These are phyloP conservation scores for Neonectria ditissima DNA, from an alignment of 2,329 filamentous ascomycete genomes.

Conservation along the genomic window DNA sequence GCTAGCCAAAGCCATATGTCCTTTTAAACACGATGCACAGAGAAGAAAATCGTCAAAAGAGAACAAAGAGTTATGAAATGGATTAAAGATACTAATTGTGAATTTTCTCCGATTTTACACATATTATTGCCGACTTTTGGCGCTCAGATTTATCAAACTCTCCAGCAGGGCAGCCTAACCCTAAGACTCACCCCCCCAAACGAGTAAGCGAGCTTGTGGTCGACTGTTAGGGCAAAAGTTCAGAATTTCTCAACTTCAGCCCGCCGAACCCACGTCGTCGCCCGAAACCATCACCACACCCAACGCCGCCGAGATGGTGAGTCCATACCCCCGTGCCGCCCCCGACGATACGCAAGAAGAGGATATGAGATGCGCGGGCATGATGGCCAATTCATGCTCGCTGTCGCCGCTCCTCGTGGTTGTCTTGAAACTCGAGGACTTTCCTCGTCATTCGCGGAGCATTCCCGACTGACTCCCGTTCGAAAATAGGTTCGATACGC, in stretches of 20 bases:
- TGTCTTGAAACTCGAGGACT: slow-evolving; percentile 6
- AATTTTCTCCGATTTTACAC: slow-evolving; percentile 19
- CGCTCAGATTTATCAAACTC: slow-evolving; percentile 9
- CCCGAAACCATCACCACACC: slow-evolving; percentile 66
- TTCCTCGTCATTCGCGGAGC: slow-evolving; percentile 6
- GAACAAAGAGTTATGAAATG: no score
- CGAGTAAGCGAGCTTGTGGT: slow-evolving; percentile 60
- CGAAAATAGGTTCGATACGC: slow-evolving; percentile 88
- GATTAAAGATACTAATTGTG: background rate
- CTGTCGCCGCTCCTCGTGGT: slow-evolving; percentile 2
- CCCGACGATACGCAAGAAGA: slow-evolving; percentile 38
- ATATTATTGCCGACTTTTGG: slow-evolving; percentile 28
- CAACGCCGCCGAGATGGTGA: slow-evolving; percentile 69
- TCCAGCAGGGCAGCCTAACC: slow-evolving; percentile 55
- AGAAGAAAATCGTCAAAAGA: background rate
- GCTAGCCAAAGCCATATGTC: slow-evolving; percentile 2
- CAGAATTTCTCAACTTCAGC: slow-evolving; percentile 61
- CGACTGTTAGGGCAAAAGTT: slow-evolving; percentile 58
- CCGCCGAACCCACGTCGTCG: slow-evolving; percentile 61
- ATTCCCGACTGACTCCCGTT: slow-evolving; percentile 41
- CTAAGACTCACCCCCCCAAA: slow-evolving; percentile 52
- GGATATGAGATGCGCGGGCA: slow-evolving; percentile 20
- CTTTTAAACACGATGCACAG: background rate
- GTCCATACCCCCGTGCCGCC: slow-evolving; percentile 47
- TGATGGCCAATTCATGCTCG: slow-evolving; percentile 13